A percentile compares a stretch with the other conserved stretches of the same genome.
Conservation (phyloP, 2,329 filamentous ascomycete genomes). For the Harringtonia aguacate region DNA sequence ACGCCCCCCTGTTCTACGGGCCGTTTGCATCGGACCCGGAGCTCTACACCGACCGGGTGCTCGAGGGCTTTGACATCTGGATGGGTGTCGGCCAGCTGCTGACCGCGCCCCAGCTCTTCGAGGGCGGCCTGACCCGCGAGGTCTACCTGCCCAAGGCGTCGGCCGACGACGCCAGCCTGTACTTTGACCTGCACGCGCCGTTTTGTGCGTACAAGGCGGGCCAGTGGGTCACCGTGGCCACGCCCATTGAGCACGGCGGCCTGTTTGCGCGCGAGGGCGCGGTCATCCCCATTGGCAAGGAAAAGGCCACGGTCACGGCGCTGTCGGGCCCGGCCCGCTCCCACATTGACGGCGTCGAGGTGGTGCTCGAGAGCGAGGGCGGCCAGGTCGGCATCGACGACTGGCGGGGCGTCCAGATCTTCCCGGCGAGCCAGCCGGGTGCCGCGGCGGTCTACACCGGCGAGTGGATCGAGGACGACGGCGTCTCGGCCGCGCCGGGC, state of each 20-base stretch:
- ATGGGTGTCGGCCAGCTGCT: background rate
- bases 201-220: background rate
- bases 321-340: background rate
- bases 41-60: background rate
- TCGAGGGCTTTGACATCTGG: conserved; percentile 1
- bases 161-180: background rate
- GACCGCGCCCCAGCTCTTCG: background rate
- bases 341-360: background rate
- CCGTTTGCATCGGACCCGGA: background rate
- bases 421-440: background rate
- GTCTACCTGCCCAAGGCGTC: background rate
- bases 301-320: background rate
- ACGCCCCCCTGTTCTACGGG: conserved; percentile 1
- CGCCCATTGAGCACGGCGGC: conserved; percentile 1
- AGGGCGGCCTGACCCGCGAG: background rate
- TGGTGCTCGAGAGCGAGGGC: background rate
- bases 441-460: background rate
- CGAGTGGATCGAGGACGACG: conserved; percentile 28
- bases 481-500: conserved; percentile 20
- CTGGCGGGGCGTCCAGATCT: background rate
- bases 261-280: background rate
- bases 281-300: background rate
- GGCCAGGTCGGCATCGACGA: background rate
- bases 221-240: background rate
- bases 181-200: background rate